Base-by-base conservation (phyloP, 2,329 filamentous ascomycete genomes). In the Verticillium tricorpus region DNA sequence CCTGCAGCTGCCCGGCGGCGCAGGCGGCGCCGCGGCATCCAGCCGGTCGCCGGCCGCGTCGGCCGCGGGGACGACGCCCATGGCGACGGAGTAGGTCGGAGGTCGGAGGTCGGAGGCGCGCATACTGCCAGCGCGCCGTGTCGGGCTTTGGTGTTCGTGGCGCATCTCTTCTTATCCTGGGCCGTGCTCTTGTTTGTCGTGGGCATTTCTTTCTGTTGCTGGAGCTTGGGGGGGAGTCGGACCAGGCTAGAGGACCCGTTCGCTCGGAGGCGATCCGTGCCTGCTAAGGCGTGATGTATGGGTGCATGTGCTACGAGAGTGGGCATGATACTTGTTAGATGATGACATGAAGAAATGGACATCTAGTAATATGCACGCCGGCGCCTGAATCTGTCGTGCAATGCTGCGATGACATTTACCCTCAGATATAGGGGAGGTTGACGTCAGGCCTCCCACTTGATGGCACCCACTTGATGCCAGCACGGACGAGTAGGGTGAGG, bases 1-100 rank as follows among this genome's bases (percentile, higher is more conserved):
- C 69, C 74, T 85, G 71, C 76, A 84, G 69, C 69, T 84, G 39
- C 82, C 82, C 39, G 28, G 28, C 19, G 45, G 45, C 4, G 19
- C 34, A 11, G 34, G 34, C 34, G 34, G 34, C 14, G 34, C 34
- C 14, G 34, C 9, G 34, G 6, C 14, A 28, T 28, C 28, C 28
- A 5, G 28, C 34, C 34, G 34, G 34, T 52, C 45, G 19, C 45
- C 45, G 45, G 19, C 45, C n/a, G 45, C n/a, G 45, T 19, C 45
- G 45, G 45, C 45, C 19, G 45, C 45, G 19, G 45, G 45, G 11
- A 52, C 19, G 45, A 52, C 45, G 45, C 45, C 45, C 8, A 52
- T 52, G 45, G 45, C 45, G 45, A 52, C 45, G 8, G 45, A 52
- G 45, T 52, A 52, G 45, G 12, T n/a, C 17, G 7, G 19, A 19